phyloP scores from a whole-genome alignment of 805 yeast genomes.

The Wickerhamiella siamensis region DNA sequence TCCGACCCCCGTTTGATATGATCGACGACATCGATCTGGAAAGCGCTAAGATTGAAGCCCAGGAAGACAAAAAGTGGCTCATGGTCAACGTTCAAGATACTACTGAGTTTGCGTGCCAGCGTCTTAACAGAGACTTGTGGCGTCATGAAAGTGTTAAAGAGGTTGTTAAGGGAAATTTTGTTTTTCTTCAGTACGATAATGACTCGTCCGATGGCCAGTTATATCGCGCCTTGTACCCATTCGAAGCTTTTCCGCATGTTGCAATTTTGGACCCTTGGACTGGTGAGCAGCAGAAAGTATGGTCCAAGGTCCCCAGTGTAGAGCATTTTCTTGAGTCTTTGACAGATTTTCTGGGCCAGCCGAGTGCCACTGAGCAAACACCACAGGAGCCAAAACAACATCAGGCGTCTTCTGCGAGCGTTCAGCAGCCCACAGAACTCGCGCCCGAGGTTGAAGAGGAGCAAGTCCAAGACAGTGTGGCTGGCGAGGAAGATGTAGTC shows the following conservation, averaged over 20 bases:
- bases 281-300: slow-evolving; percentile 70
- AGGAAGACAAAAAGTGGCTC: slow-evolving; percentile 59
- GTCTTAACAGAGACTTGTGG: slow-evolving; percentile 89
- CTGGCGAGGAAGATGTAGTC: slow-evolving; percentile 28
- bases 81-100: slow-evolving; percentile 78
- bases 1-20: slow-evolving; percentile 88
- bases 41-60: slow-evolving; percentile 55
- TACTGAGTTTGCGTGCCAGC: slow-evolving; percentile 76
- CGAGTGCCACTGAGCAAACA: not conserved
- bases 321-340: slow-evolving; percentile 53
- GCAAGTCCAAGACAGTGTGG: not conserved
- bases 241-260: slow-evolving; percentile 64
- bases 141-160: slow-evolving; percentile 50
- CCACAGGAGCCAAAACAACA: not conserved
- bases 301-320: slow-evolving; percentile 54
- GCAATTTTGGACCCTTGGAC: slow-evolving; percentile 90
- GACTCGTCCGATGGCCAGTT: slow-evolving; percentile 63
- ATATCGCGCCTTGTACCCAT: slow-evolving; percentile 60
- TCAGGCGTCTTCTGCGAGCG: not conserved
- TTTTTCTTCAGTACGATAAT: slow-evolving; percentile 73
- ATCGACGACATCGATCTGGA: slow-evolving; percentile 59
- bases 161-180: slow-evolving; percentile 48
- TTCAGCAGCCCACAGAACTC: not conserved
- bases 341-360: slow-evolving; percentile 41
- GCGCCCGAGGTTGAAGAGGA: not conserved